Percentiles rank a stretch among this genome's conserved stretches.
Conservation (phyloP, 2,329 filamentous ascomycete species). For the Fusarium sp. region DNA sequence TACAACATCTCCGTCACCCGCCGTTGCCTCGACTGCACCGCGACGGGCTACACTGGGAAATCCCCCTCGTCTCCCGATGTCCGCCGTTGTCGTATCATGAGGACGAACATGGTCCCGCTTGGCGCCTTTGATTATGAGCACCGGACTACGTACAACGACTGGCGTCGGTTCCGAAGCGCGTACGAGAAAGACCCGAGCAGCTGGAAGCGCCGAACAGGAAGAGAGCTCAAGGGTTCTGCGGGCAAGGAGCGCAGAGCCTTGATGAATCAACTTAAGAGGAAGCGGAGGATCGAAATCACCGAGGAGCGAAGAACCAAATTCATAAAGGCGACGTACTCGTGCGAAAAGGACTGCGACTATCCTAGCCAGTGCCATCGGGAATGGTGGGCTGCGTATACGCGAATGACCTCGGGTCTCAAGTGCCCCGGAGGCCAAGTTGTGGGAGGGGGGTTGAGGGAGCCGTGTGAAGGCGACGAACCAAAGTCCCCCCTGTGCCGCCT, state of each 20-base stretch:
- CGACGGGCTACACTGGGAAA: neutral
- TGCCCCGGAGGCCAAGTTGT: neutral
- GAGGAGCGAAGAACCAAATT: constrained; percentile 8
- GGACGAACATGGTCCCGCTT: neutral
- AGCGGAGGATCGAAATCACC: neutral
- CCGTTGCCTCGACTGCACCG: constrained; percentile 20
- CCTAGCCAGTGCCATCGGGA: constrained; percentile 36
- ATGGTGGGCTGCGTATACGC: neutral
- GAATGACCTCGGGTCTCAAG: neutral
- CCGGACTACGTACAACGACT: constrained; percentile 48
- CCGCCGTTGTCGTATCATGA: neutral
- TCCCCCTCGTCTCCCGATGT: neutral
- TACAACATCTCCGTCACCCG: constrained; percentile 40
- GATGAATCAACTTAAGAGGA: neutral
- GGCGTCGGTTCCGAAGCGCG: constrained; percentile 38
- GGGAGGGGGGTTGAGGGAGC: neutral
- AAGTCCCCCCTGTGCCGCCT: constrained; percentile 20
- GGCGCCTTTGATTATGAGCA: constrained; percentile 49
- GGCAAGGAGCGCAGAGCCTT: neutral
- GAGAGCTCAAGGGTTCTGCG: neutral
- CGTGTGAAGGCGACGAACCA: neutral
- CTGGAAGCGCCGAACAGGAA: constrained; percentile 13
- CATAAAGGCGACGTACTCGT: constrained; percentile 24
- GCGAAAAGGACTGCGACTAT: constrained; percentile 40
- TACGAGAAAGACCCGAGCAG: neutral